Base-by-base conservation (phyloP, 306 rosid species). In the Amphicarpaea edgeworthii region DNA sequence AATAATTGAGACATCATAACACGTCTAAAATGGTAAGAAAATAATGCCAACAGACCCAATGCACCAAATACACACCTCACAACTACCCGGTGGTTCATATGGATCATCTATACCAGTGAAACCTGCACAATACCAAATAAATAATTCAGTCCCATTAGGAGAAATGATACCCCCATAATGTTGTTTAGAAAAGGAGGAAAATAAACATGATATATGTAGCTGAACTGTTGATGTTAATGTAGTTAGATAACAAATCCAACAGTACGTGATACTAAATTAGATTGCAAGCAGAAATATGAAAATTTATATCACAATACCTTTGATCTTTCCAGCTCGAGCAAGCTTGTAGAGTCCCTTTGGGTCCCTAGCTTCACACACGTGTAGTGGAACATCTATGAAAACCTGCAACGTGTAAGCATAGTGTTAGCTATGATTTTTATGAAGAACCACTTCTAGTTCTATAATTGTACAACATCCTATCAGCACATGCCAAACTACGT, bases 321-420 rank as follows among this genome's bases (percentile, higher is more conserved):
- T 88, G 74, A 95, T 92, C 89, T 90, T 89, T 80, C 97, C 99
- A 59, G 93, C 90, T 45, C 99, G 90, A 62, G 97, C 96, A 75
- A 95, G 97, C 82, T 90, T 90, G 88, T 95, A 95, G 50, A 95
- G 93, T 16, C 99, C 99, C 85, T 95, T 95, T 9, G 99, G 97
- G 63, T 95, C 99, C 82, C 97, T 85, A 58, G 85, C 77, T 87
- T 95, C 99, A 73, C 99, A 95, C 68, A 95, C 83, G 28, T 85
- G 83, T 45, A 95, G 90, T 23, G 99, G 99, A 85, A 84, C 91
- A 1, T 95, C 97, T 77, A 95, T 80, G 81, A 86, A 95, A 78
- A 95, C 99, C 99, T 95, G 86, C 71, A 81, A 78, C 43, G 66
- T 73, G 78, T 68, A 49, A 77, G 62, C 67, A 69, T 66, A 62